Conservation (phyloP, 345 rosid species). For the Microcos paniculata region DNA sequence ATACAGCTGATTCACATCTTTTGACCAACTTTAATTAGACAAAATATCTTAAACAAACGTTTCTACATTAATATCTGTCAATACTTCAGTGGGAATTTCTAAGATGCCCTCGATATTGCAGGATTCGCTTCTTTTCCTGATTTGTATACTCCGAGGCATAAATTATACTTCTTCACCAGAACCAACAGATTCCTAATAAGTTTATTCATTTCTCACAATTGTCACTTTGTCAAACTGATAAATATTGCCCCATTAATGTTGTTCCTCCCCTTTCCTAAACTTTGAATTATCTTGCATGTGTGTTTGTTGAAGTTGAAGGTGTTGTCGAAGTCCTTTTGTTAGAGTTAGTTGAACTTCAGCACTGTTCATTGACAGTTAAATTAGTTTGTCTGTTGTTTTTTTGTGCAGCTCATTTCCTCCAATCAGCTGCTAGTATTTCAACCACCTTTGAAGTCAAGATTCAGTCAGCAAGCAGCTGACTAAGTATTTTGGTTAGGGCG, state of each 20-base stretch:
- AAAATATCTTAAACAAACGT: neutral
- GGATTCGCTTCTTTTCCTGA: neutral
- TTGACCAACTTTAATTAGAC: neutral
- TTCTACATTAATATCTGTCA: neutral
- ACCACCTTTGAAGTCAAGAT: no score
- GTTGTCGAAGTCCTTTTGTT: neutral
- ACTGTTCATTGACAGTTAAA: no score
- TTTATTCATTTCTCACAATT: neutral
- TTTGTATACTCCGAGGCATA: neutral
- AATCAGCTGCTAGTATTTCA: no score
- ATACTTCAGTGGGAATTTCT: neutral
- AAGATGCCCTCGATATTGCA: neutral
- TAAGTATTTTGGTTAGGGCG: neutral
- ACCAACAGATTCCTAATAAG: neutral
- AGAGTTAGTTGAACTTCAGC: no score
- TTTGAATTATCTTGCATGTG: neutral
- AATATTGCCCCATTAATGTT: neutral
- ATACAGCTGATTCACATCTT: neutral
- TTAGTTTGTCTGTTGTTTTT: no score
- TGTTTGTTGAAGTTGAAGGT: neutral
- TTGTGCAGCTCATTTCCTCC: no score
- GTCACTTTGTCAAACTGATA: neutral
- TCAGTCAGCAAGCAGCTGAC: neutral
- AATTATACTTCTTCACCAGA: neutral
- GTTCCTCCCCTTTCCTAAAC: neutral